Evolutionary conservation across 306 rosid species (phyloP), one percentile per base, ranked within the genome.

Genomic region (Cyclanthera cordifolia): DNA sequence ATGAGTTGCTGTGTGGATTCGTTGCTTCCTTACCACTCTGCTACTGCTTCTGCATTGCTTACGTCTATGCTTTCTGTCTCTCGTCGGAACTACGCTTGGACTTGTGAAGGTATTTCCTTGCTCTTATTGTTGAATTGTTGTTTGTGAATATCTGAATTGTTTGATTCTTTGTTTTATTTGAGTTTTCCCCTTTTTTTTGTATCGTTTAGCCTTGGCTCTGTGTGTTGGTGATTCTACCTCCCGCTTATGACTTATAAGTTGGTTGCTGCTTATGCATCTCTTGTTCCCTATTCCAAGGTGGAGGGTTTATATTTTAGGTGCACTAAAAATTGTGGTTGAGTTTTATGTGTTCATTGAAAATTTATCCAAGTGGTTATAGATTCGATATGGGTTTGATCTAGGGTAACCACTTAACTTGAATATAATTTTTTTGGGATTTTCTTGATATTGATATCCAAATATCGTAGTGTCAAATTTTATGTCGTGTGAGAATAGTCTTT

Each of bases 31-130:
- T 88, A 86, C 64, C 95, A 93, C 84, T 81, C 87, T 2, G 94
- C 87, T 37, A 90, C 95, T 2, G 96, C 99, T 70, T 89, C 96
- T 28, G 95, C 99, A 68, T 85, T 93, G 85, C 84, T 93, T 60
- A 90, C 81, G 53, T 93, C 96, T 27, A 86, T 87, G 96, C 91
- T 93, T 34, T 89, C 95, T 27, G 88, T 82, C 16, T 87, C 94
- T 72, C 75, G 81, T 74, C 85, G 92, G 43, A 76, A 86, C 8
- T 82, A 74, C 53, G 86, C 86, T 78, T 93, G 99, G 99, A 87
- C 85, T 48, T 76, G 85, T 48, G 95, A 93, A 83, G 96, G 96
- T 93, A 83, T 43, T 73, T 71, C 70, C 60, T 57, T 16, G 13
- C 57, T 70, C 53, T 12, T 51, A 24, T 50, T 14, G 9, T 37